Percentiles rank a stretch among this genome's conserved stretches.
phyloP scores from a whole-genome alignment of 139 green algal species.

The Tetraselmis chui region DNA sequence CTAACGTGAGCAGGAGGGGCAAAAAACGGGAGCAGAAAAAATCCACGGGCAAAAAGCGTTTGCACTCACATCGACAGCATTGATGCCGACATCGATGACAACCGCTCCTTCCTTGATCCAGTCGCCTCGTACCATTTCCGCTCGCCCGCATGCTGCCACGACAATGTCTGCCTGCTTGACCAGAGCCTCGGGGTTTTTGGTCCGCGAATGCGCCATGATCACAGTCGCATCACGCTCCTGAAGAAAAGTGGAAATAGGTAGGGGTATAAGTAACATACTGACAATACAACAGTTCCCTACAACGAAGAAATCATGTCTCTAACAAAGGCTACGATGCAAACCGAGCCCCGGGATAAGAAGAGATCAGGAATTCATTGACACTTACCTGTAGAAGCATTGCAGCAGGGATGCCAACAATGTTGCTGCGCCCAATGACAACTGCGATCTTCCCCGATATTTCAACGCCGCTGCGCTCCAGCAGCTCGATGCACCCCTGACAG shows the following conservation, averaged over 20 bases:
- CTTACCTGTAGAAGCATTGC: conserved; percentile 73
- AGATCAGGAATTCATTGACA: no score
- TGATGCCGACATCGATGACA: conserved; percentile 94
- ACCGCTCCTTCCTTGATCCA: conserved; percentile 92
- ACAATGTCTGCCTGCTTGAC: conserved; percentile 85
- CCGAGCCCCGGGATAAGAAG: no score
- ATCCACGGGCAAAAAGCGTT: no score
- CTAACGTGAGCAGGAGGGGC: no score
- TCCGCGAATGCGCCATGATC: not conserved
- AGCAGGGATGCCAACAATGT: conserved; percentile 87
- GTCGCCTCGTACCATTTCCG: conserved; percentile 36
- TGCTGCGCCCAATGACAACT: conserved; percentile 85
- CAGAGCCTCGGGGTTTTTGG: not conserved
- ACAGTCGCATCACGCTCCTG: conserved; percentile 4
- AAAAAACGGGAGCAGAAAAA: conserved; percentile 1
- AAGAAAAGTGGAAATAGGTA: no score
- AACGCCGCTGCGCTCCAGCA: conserved; percentile 66
- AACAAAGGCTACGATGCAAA: no score
- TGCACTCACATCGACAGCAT: conserved; percentile 70
- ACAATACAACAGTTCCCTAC: no score
- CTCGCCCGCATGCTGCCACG: conserved; percentile 75
- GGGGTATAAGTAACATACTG: no score
- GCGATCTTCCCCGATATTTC: conserved; percentile 62
- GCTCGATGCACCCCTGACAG: conserved; percentile 80
- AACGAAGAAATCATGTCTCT: no score